Evolutionary conservation across 768 basidiomycete species (phyloP).

Genomic region (Tulasnella sp.): DNA sequence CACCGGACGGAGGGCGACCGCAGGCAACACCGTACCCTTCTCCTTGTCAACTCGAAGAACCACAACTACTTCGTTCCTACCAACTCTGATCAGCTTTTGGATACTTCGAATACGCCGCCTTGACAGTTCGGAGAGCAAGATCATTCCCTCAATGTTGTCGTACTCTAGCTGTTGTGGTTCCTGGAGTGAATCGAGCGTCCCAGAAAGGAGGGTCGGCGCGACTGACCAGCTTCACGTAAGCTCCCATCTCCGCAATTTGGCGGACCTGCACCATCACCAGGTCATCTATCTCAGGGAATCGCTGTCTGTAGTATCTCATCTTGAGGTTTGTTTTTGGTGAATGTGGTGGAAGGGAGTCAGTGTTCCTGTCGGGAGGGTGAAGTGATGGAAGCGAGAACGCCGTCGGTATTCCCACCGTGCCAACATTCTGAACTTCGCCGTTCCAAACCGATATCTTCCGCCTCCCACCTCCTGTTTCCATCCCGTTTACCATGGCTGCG

Average conservation of each 20-base stretch:
- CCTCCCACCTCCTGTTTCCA: not conserved
- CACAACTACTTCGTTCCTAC: conserved; percentile 97
- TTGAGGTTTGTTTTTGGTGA: not conserved
- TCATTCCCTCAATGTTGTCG: conserved; percentile 99
- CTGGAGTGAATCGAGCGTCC: not conserved
- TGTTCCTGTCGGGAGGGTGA: not conserved
- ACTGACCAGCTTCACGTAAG: conserved; percentile 93
- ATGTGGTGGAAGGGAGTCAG: conserved; percentile 25
- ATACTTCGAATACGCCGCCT: conserved; percentile 94
- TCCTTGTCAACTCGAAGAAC: conserved; percentile 98
- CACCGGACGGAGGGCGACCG: not conserved
- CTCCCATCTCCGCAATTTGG: conserved; percentile 99
- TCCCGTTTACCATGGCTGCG: conserved; percentile 8
- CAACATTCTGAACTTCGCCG: conserved; percentile 1
- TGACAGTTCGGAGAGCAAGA: conserved; percentile 95
- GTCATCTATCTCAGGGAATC: conserved; percentile 94
- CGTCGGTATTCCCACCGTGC: not conserved
- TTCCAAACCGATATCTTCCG: conserved; percentile 8
- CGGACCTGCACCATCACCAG: conserved; percentile 99
- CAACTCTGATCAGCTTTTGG: conserved; percentile 95
- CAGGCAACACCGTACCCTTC: conserved; percentile 60
- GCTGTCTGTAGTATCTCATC: conserved; percentile 92
- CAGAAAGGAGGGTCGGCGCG: not conserved
- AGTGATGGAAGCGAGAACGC: not conserved
- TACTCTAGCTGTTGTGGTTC: conserved; percentile 76